A percentile compares a stretch with the other conserved stretches of the same genome.
phyloP scores from a whole-genome alignment of 1,284 basidiomycete genomes.

The Veloporphyrellus conicus region DNA sequence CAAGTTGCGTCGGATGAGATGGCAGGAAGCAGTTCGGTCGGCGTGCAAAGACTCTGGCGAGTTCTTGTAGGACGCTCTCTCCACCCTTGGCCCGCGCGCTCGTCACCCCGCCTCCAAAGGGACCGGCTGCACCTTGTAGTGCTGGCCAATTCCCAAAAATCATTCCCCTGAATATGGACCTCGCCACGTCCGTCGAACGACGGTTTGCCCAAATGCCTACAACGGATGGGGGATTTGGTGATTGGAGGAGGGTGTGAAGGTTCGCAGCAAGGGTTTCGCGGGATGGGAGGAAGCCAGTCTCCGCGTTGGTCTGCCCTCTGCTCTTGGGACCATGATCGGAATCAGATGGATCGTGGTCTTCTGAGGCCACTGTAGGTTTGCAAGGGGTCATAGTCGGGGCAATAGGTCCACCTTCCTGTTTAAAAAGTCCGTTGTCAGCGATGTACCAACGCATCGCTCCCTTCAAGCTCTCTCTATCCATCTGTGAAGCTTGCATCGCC shows the following conservation, averaged over 20 bases:
- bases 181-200: slow-evolving; percentile 43
- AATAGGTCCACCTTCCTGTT: slow-evolving; percentile 15
- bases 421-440: slow-evolving; percentile 20
- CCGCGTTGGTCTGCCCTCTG: not conserved
- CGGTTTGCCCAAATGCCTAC: slow-evolving; percentile 48
- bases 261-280: slow-evolving; percentile 18
- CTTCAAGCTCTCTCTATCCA: slow-evolving; percentile 45
- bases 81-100: slow-evolving; percentile 20
- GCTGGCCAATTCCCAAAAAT: slow-evolving; percentile 49
- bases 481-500: slow-evolving; percentile 47
- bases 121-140: slow-evolving; percentile 23
- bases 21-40: slow-evolving; percentile 17
- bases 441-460: slow-evolving; percentile 40
- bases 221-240: slow-evolving; percentile 20
- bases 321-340: not conserved
- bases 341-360: not conserved
- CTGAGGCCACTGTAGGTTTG: not conserved
- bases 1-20: not conserved
- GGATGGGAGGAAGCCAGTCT: not conserved
- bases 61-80: slow-evolving; percentile 26
- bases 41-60: slow-evolving; percentile 14
- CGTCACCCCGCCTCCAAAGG: slow-evolving; percentile 31
- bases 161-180: slow-evolving; percentile 47
- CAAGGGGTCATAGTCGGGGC: slow-evolving; percentile 9
- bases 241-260: slow-evolving; percentile 22